A percentile compares a stretch with the other conserved stretches of the same genome.
Evolutionary conservation across 192 early-diverging fungal genomes (phyloP).

Genomic region (Coemansia sp.): DNA sequence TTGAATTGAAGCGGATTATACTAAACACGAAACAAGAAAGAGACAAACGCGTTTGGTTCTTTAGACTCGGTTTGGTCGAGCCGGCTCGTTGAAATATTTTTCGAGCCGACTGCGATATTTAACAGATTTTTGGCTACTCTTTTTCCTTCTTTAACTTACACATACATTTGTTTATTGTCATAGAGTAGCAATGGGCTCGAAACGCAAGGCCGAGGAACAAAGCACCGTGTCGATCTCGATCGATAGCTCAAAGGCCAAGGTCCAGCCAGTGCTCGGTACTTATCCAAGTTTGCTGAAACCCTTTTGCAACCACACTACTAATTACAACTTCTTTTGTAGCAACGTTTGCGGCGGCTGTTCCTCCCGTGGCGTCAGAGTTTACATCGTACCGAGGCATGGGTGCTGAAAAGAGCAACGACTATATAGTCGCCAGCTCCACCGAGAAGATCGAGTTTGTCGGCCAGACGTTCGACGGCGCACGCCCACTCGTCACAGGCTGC

Average conservation of each 20-base stretch:
- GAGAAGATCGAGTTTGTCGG: constrained; percentile 77
- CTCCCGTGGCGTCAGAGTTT: constrained; percentile 44
- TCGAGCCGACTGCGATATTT: background rate
- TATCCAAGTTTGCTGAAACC: constrained; percentile 26
- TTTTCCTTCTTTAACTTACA: background rate
- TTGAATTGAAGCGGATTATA: background rate
- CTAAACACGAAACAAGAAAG: background rate
- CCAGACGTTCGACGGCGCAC: constrained; percentile 62
- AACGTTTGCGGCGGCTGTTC: constrained; percentile 36
- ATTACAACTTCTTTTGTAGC: constrained; percentile 5
- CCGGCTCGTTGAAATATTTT: background rate
- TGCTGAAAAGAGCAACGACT: constrained; percentile 20
- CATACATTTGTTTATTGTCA: background rate
- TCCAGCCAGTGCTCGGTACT: constrained; percentile 43
- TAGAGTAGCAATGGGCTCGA: constrained; percentile 24
- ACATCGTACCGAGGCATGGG: constrained; percentile 31
- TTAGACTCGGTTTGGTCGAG: background rate
- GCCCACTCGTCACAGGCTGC: constrained; percentile 44
- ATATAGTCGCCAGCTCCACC: constrained; percentile 64
- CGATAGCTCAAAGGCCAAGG: constrained; percentile 33
- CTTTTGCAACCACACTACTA: too few species aligned
- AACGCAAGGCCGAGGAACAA: constrained; percentile 36
- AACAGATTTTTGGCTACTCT: background rate
- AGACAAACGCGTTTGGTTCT: background rate
- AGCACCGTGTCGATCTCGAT: constrained; percentile 30